phyloP scores from a whole-genome alignment of 2,329 filamentous ascomycete species.

The Celoporthe dispersa region DNA sequence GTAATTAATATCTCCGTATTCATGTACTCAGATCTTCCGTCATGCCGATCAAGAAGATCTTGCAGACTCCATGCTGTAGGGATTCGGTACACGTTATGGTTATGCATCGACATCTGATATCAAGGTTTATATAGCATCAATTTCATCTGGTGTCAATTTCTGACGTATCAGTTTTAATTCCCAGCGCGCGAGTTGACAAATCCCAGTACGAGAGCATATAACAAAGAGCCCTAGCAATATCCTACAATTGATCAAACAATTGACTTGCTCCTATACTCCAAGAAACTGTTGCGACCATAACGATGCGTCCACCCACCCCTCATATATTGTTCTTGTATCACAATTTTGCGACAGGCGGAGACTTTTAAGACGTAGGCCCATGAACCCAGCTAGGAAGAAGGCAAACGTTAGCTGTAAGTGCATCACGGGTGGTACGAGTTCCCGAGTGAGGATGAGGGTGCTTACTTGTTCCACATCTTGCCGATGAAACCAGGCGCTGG shows the following conservation, averaged over 20 bases:
- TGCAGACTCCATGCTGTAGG: too few relatives aligned
- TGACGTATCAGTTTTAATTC: background rate
- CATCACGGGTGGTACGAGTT: background rate
- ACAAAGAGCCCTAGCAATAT: background rate
- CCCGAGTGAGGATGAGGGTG: background rate
- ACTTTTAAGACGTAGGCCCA: background rate
- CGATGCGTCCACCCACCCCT: background rate
- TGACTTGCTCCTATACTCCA: background rate
- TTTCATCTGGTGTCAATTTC: background rate
- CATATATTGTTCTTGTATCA: background rate
- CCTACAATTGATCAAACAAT: background rate
- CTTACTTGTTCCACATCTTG: conserved; percentile 62
- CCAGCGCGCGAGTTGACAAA: background rate
- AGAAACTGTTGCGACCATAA: too few relatives aligned
- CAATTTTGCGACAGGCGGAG: too few relatives aligned
- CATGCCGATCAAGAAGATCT: too few relatives aligned
- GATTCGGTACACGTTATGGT: too few relatives aligned
- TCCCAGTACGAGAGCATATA: background rate
- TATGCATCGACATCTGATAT: too few relatives aligned
- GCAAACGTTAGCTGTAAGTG: background rate
- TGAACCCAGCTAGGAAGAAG: background rate
- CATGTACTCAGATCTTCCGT: background rate
- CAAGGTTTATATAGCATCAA: background rate
- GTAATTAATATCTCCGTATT: background rate
- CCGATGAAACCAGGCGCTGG: conserved; percentile 54